Evolutionary conservation across 2,329 filamentous ascomycete genomes (phyloP).

Genomic region (Paraconiothyrium brasiliense): DNA sequence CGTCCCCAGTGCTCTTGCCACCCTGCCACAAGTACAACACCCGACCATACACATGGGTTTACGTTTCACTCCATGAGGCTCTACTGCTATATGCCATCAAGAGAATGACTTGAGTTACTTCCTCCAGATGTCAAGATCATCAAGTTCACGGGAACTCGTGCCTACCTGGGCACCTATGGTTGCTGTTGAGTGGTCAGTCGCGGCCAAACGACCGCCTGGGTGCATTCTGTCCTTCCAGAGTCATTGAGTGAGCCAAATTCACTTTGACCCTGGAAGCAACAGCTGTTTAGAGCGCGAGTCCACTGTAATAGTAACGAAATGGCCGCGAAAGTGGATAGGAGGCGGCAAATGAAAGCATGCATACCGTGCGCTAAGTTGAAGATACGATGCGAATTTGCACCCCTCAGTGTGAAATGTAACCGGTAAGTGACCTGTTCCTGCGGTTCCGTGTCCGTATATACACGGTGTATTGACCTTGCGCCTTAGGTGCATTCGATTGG

Average conservation of each 20-base stretch:
- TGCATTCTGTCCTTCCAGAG: neutral
- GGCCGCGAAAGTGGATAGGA: neutral
- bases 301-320: neutral
- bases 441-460: constrained; percentile 8
- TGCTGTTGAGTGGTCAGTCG: neutral
- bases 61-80: neutral
- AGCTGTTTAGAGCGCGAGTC: neutral
- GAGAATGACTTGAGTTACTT: neutral
- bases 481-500: constrained; percentile 15
- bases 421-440: constrained; percentile 7
- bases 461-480: neutral
- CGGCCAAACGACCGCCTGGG: neutral
- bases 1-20: neutral
- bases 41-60: neutral
- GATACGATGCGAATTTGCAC: constrained; percentile 12
- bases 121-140: neutral
- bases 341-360: constrained; percentile 16
- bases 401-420: constrained; percentile 10
- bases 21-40: neutral
- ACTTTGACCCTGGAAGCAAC: neutral
- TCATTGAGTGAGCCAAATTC: neutral
- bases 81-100: neutral
- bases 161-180: neutral
- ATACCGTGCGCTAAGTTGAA: constrained; percentile 19
- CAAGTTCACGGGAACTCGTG: neutral